These are phyloP conservation scores for Cladosporium sp. DNA, from an alignment of 2,329 filamentous ascomycete species.

Conservation along the genomic window DNA sequence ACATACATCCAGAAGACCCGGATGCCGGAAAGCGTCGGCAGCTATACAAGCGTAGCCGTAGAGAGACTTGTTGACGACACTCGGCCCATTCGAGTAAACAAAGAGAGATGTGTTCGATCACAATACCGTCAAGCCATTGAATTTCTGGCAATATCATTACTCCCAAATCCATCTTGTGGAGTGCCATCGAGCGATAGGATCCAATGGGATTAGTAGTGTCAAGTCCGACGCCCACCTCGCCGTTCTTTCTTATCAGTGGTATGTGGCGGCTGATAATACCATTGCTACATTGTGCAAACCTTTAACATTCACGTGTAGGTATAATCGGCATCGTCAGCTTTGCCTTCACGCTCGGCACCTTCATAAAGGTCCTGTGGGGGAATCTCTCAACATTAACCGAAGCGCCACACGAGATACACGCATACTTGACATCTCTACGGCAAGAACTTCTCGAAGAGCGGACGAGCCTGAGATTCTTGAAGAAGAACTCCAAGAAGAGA, in stretches of 20 bases:
- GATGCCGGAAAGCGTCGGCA: neutral
- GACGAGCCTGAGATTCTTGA: slow-evolving; percentile 30
- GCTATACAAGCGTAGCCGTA: no score
- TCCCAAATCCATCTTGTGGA: no score
- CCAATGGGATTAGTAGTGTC: slow-evolving; percentile 5
- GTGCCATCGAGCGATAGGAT: no score
- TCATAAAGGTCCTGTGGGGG: slow-evolving; percentile 39
- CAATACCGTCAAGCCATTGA: no score
- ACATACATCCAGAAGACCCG: neutral
- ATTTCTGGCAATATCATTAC: no score
- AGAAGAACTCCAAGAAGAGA: slow-evolving; percentile 14
- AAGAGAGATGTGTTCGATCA: no score
- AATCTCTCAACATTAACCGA: slow-evolving; percentile 36
- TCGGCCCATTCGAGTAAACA: no score
- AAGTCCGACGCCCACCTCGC: slow-evolving; percentile 1
- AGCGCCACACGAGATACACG: slow-evolving; percentile 37
- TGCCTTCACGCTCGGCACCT: slow-evolving; percentile 41
- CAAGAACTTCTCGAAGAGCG: slow-evolving; percentile 40
- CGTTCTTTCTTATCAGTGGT: slow-evolving; percentile 9
- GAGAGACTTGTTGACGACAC: no score
- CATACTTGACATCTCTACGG: slow-evolving; percentile 38
- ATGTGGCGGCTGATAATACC: no score
- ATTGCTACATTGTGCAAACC: no score
- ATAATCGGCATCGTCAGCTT: slow-evolving; percentile 41
- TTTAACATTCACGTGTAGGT: slow-evolving; percentile 8